Evolutionary conservation across 2,329 filamentous ascomycete genomes (phyloP), one percentile per base, ranked within the genome.

Genomic region (Phaeosphaeriaceae sp.): DNA sequence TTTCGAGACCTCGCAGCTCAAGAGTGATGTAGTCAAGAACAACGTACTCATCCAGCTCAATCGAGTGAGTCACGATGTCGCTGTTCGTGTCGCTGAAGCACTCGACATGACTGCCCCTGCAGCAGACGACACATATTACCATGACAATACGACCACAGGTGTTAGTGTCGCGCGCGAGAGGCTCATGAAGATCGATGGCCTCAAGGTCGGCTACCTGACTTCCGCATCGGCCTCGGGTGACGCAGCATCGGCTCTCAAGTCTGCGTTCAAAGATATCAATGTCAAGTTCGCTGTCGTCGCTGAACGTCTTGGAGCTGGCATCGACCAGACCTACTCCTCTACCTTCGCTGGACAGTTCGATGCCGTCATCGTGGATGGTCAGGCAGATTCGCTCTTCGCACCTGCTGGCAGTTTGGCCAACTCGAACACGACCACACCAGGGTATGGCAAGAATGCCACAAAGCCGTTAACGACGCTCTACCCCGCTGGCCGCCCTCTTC

Each of bases 1-100:
- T 25, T 91, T 92, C 73, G 90, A 92, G 78, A 84, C 83, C 0
- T 83, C 86, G 21, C 84, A 89, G 15, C 67, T 92, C 33, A 78
- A 81, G 65, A 88, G 85, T 44, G 64, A 76, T 0, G 69, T 82
- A 1, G 86, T 92, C 17, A 87, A 87, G 76, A 76, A 84, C 63
- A 91, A 91, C 62, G 86, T 90, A 1, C 81, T 92, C 44, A 78
- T 79, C 17, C 89, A 92, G 70, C 83, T 92, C 11, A 92, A 92
- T 80, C 83, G 82, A 46, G 80, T 92, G 67, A 86, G 83, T 73
- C 84, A 92, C 71, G 87, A 91, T 65, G 76, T 92, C 10, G 89
- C 90, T 3, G 79, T 76, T 1, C 87, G 89, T 13, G 89, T 92
- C 0, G 88, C 87, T 9, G 67, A 76, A 1, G 88, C 84, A 1